phyloP scores from a whole-genome alignment of 2,329 filamentous ascomycete species.

The Diaporthe eres region DNA sequence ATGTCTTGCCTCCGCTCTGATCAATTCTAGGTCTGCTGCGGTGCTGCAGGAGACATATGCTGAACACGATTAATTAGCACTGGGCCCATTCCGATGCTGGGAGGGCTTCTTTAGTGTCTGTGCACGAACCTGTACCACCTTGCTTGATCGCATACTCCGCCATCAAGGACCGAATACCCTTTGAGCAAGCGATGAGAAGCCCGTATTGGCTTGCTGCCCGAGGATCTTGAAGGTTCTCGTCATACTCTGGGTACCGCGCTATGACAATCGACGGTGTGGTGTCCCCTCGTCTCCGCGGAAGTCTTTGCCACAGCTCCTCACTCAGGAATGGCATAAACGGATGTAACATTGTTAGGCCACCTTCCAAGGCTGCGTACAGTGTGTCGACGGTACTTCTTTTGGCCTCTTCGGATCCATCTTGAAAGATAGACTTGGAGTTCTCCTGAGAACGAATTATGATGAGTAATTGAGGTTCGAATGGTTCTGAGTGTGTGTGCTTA shows the following conservation, averaged over 20 bases:
- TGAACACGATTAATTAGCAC: not conserved
- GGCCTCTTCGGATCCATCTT: not conserved
- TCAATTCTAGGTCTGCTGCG: not conserved
- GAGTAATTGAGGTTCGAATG: not conserved
- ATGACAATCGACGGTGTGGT: not conserved
- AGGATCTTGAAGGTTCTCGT: not conserved
- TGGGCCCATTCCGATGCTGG: not conserved
- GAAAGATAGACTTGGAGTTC: not conserved
- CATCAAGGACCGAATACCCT: not conserved
- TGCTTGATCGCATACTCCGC: not conserved
- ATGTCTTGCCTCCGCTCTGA: not conserved
- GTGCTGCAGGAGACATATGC: not conserved
- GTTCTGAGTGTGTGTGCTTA: not conserved
- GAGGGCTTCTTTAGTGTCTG: not conserved
- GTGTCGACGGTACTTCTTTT: not conserved
- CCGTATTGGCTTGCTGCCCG: not conserved
- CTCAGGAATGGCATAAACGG: not conserved
- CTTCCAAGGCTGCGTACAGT: not conserved
- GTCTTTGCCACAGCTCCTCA: not conserved
- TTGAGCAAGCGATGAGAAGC: not conserved
- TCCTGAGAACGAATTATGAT: not conserved
- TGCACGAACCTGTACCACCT: not conserved
- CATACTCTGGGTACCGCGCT: not conserved
- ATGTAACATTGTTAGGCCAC: not conserved
- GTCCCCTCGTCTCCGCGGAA: not conserved